Conservation (phyloP, 495 filamentous ascomycete species). For the Apiosordaria backusii region DNA sequence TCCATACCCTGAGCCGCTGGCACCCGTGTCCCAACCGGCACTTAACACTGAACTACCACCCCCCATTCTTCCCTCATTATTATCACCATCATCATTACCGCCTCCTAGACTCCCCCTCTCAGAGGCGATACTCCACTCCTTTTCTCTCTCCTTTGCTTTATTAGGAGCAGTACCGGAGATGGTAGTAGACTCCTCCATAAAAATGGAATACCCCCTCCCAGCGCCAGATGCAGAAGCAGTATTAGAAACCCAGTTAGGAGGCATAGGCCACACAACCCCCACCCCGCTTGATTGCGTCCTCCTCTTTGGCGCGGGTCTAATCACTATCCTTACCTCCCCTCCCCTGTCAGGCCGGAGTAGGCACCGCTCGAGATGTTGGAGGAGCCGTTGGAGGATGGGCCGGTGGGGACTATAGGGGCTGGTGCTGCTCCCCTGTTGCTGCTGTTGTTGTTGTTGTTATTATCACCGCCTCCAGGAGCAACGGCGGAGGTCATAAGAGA, state of each 20-base stretch:
- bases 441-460: too few species aligned
- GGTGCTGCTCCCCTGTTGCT: background rate
- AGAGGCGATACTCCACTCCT: background rate
- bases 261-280: conserved; percentile 3
- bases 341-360: conserved; percentile 19
- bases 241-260: background rate
- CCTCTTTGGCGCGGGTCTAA: conserved; percentile 22
- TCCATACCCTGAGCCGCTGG: background rate
- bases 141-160: background rate
- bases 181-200: background rate
- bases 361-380: background rate
- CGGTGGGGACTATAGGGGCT: conserved; percentile 10
- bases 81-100: background rate
- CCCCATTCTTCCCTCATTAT: background rate
- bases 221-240: too few species aligned
- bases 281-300: background rate
- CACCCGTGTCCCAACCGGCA: background rate
- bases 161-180: background rate
- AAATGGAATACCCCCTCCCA: background rate
- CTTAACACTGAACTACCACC: background rate
- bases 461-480: background rate
- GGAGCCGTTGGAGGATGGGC: background rate
- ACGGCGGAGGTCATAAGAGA: conserved; percentile 1
- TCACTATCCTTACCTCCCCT: conserved; percentile 32
- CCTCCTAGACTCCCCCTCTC: conserved; percentile 1